These are phyloP conservation scores for Penicillium sp. DNA, from an alignment of 2,329 filamentous ascomycete genomes.

Conservation along the genomic window DNA sequence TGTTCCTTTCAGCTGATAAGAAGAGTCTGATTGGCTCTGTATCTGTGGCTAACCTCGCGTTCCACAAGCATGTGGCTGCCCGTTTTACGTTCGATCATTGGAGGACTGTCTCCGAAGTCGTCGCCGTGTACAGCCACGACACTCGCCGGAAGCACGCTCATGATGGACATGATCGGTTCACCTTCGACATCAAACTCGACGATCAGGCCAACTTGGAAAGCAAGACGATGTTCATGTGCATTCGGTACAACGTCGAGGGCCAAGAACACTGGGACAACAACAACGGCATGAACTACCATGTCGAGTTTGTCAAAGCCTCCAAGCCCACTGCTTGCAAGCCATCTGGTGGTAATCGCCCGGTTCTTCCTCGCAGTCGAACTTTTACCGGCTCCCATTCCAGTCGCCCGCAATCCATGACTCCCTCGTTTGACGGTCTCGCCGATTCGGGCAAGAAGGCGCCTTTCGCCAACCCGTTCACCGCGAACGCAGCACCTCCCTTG, in stretches of 20 bases:
- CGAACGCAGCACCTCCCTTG: conserved; percentile 69
- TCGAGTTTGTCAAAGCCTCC: conserved; percentile 85
- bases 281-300: conserved; percentile 80
- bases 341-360: conserved; percentile 56
- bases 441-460: conserved; percentile 56
- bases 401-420: conserved; percentile 55
- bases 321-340: conserved; percentile 60
- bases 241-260: conserved; percentile 82
- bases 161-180: conserved; percentile 82
- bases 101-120: conserved; percentile 96
- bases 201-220: conserved; percentile 89
- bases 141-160: conserved; percentile 66
- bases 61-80: conserved; percentile 85
- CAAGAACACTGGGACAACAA: conserved; percentile 98
- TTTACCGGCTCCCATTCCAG: conserved; percentile 55
- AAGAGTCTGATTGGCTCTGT: conserved; percentile 83
- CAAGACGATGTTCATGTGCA: conserved; percentile 90
- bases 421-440: conserved; percentile 71
- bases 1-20: conserved; percentile 86
- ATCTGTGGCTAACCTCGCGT: conserved; percentile 84
- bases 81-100: conserved; percentile 97
- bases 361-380: conserved; percentile 69
- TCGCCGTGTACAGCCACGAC: conserved; percentile 83
- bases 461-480: conserved; percentile 63
- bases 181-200: conserved; percentile 89